A percentile compares a stretch with the other conserved stretches of the same genome.
phyloP scores from a whole-genome alignment of 495 filamentous ascomycete species.

The Lichina pygmaea region DNA sequence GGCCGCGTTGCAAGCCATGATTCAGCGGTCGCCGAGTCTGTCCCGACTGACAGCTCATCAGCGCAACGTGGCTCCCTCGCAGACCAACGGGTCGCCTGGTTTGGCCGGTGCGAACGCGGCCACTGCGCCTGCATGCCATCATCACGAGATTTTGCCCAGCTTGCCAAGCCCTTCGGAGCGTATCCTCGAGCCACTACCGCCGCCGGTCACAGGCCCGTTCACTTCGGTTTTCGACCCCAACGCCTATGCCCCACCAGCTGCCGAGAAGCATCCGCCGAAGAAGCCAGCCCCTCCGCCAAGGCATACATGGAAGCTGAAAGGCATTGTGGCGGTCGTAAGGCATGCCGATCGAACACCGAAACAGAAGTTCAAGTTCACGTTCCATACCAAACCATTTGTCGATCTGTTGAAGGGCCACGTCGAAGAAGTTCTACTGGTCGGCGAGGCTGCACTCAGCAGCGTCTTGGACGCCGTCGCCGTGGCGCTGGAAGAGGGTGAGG shows the following conservation, averaged over 20 bases:
- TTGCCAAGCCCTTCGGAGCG: neutral
- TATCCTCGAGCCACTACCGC: neutral
- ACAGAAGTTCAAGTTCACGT: slow-evolving; percentile 98
- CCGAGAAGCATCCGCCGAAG: neutral
- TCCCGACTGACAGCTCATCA: slow-evolving; percentile 24
- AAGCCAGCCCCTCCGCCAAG: slow-evolving; percentile 40
- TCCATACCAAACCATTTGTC: slow-evolving; percentile 88
- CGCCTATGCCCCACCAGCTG: neutral
- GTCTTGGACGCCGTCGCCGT: slow-evolving; percentile 61
- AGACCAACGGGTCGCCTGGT: slow-evolving; percentile 7
- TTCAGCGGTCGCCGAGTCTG: slow-evolving; percentile 39
- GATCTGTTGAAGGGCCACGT: slow-evolving; percentile 81
- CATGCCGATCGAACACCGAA: slow-evolving; percentile 95
- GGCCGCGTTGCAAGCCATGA: slow-evolving; percentile 15
- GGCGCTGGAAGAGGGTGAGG: slow-evolving; percentile 48
- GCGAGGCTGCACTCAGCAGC: slow-evolving; percentile 68
- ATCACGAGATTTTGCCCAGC: slow-evolving; percentile 6
- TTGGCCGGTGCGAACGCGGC: slow-evolving; percentile 17
- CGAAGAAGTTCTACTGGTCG: slow-evolving; percentile 86
- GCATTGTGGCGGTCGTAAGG: slow-evolving; percentile 88
- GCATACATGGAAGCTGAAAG: slow-evolving; percentile 91
- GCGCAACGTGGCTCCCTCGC: neutral
- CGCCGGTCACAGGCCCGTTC: neutral
- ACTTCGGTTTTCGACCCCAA: neutral
- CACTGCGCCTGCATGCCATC: slow-evolving; percentile 22